These are phyloP conservation scores for Chrysosphaeria jannelii DNA, from an alignment of 2,329 filamentous ascomycete genomes.

Conservation along the genomic window DNA sequence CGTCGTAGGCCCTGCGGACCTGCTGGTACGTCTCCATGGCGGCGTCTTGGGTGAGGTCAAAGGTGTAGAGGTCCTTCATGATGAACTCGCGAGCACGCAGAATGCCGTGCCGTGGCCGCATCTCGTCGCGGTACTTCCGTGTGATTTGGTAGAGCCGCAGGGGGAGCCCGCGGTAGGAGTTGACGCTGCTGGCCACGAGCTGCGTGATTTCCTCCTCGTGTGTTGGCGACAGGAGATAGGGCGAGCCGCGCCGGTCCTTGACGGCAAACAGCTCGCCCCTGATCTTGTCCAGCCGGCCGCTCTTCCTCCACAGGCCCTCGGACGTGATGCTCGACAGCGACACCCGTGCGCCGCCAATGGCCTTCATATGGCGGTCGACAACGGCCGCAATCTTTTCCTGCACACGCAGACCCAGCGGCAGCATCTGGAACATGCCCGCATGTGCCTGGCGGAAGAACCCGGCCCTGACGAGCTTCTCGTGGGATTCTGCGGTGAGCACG, in stretches of 20 bases:
- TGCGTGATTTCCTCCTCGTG: constrained; percentile 91
- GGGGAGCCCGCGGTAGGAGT: constrained; percentile 66
- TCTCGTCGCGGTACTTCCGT: constrained; percentile 83
- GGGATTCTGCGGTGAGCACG: constrained; percentile 18
- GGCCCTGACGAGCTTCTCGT: constrained; percentile 35
- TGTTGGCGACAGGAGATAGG: constrained; percentile 62
- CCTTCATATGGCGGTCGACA: constrained; percentile 70
- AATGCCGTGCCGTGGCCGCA: constrained; percentile 62
- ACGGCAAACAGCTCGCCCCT: constrained; percentile 34
- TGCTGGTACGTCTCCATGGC: constrained; percentile 55
- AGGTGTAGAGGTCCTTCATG: constrained; percentile 98
- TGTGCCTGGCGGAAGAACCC: constrained; percentile 54
- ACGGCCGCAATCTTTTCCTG: constrained; percentile 65
- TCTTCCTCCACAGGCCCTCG: constrained; percentile 54
- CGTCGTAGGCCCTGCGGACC: constrained; percentile 42
- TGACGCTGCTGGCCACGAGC: constrained; percentile 39
- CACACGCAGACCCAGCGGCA: constrained; percentile 63
- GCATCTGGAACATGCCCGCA: constrained; percentile 70
- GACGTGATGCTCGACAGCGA: constrained; percentile 66
- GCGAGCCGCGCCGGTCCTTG: constrained; percentile 29
- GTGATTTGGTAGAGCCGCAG: constrained; percentile 75
- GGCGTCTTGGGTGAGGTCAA: constrained; percentile 36
- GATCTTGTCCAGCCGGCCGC: constrained; percentile 46
- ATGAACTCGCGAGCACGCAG: constrained; percentile 71
- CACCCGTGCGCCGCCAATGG: constrained; percentile 53